phyloP scores from a whole-genome alignment of 2,329 filamentous ascomycete species.

The Neonectria coccinea region DNA sequence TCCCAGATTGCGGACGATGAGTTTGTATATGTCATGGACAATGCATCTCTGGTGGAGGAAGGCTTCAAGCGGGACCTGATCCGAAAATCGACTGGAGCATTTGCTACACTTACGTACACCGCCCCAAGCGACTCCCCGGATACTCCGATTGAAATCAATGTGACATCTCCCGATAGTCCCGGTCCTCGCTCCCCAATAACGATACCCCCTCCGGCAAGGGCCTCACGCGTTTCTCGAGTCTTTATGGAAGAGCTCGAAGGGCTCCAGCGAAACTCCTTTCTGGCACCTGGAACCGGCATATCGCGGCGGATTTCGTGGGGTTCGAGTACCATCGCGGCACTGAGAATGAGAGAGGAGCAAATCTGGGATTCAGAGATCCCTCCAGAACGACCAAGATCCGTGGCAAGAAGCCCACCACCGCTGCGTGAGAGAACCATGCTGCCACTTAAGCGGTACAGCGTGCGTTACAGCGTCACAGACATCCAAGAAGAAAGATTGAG shows the following conservation, averaged over 20 bases:
- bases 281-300: constrained; percentile 22
- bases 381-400: constrained; percentile 13
- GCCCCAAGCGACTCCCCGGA: constrained; percentile 5
- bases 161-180: constrained; percentile 27
- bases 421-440: constrained; percentile 35
- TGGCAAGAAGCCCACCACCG: constrained; percentile 1
- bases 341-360: constrained; percentile 38
- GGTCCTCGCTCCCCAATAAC: constrained; percentile 24
- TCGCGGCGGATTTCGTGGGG: constrained; percentile 40
- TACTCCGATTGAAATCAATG: constrained; percentile 29
- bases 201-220: constrained; percentile 16
- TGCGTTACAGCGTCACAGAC: constrained; percentile 25
- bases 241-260: constrained; percentile 38
- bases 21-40: constrained; percentile 83
- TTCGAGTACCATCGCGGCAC: constrained; percentile 32
- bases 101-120: constrained; percentile 56
- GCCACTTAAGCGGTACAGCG: constrained; percentile 23
- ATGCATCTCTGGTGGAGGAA: constrained; percentile 74
- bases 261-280: constrained; percentile 29
- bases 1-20: constrained; percentile 79
- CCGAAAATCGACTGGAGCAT: constrained; percentile 56
- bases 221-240: constrained; percentile 35
- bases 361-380: constrained; percentile 36
- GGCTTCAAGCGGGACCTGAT: constrained; percentile 72
- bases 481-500: constrained; percentile 20